Percentiles rank a stretch among this genome's conserved stretches.
Conservation (phyloP, 345 rosid genomes). For the Lumnitzera littorea region DNA sequence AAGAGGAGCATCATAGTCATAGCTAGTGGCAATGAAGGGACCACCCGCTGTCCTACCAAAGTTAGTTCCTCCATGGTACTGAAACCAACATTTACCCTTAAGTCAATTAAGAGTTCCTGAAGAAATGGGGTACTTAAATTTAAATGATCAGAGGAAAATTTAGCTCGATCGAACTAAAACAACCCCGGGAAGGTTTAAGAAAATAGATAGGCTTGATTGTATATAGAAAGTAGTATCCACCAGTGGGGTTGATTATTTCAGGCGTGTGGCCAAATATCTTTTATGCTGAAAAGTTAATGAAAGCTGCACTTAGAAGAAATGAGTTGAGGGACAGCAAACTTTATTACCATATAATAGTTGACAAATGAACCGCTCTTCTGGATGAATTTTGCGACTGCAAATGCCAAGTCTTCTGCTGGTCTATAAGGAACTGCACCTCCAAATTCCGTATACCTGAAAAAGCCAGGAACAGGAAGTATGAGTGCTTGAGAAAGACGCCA, state of each 20-base stretch:
- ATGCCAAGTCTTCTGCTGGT: constrained; percentile 43
- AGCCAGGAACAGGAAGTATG: background rate
- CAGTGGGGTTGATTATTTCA: too few species aligned
- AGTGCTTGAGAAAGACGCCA: background rate
- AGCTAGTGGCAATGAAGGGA: constrained; percentile 43
- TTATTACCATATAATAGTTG: constrained; percentile 36
- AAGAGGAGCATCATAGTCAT: constrained; percentile 47
- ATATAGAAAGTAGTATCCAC: too few species aligned
- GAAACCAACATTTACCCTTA: background rate
- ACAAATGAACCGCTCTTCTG: constrained; percentile 36
- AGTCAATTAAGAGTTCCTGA: too few species aligned
- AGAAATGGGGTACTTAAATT: too few species aligned
- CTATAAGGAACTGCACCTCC: constrained; percentile 38
- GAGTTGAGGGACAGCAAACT: background rate
- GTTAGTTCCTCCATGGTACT: constrained; percentile 52
- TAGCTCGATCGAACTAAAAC: too few species aligned
- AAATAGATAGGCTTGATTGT: too few species aligned
- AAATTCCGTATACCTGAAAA: constrained; percentile 29
- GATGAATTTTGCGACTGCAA: constrained; percentile 38
- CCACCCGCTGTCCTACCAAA: constrained; percentile 42
- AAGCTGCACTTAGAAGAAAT: background rate
- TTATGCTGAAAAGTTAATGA: background rate
- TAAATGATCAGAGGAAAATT: too few species aligned
- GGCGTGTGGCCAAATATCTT: too few species aligned
- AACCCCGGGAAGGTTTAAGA: too few species aligned